Conservation (phyloP, 164 flowering plant species). For the Kingdonia uniflora region DNA sequence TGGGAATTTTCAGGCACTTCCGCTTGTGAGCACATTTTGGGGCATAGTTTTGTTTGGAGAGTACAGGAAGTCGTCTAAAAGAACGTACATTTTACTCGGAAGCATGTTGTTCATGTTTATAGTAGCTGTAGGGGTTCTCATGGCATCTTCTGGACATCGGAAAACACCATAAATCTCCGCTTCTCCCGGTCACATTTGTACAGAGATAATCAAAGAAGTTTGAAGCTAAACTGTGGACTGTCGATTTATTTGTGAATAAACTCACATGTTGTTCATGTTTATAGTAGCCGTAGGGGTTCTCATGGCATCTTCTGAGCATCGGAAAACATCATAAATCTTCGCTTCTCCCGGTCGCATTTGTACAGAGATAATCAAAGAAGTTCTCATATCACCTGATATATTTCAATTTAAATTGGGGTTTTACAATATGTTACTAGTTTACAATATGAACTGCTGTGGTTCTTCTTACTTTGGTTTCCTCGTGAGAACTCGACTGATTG, state of each 20-base stretch:
- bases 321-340: not conserved
- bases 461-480: too few species aligned
- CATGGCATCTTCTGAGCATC: conserved; percentile 55
- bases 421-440: too few species aligned
- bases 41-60: conserved; percentile 85
- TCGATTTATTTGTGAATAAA: too few species aligned
- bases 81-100: conserved; percentile 55
- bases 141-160: conserved; percentile 80
- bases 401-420: too few species aligned
- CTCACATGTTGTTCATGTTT: conserved; percentile 81
- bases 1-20: conserved; percentile 60
- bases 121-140: conserved; percentile 71
- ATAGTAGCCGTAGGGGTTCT: conserved; percentile 65
- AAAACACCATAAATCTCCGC: conserved; percentile 13
- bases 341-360: too few species aligned
- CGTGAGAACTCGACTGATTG: too few species aligned
- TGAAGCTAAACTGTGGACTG: too few species aligned
- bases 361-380: too few species aligned
- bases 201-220: too few species aligned
- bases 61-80: conserved; percentile 70
- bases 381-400: too few species aligned
- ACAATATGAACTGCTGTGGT: too few species aligned
- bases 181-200: too few species aligned
- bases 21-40: conserved; percentile 94
- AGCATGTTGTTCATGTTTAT: conserved; percentile 78